Evolutionary conservation across 371 early-diverging fungal genomes (phyloP), one percentile per base, ranked within the genome.

Genomic region (Coemansia linderi): DNA sequence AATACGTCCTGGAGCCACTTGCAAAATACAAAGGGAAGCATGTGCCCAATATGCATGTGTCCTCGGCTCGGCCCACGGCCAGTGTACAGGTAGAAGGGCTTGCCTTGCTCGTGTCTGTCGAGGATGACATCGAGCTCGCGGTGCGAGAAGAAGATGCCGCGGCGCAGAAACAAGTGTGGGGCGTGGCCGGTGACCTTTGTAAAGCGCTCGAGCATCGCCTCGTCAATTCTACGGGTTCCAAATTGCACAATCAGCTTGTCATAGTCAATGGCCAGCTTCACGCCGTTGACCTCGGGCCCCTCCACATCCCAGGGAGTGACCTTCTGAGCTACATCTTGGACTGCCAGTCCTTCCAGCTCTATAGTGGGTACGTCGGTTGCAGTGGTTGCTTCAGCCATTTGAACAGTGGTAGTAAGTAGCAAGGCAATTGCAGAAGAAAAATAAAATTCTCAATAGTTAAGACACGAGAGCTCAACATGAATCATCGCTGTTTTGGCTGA

Each of bases 21-120:
- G 89, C 99, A 98, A 71, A 99, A 95, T 40, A 97, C 72, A 84
- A 99, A 99, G 33, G 99, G 99, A 60, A 99, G 85, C 90, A 98
- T 92, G 81, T 99, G 99, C 13, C 99, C 99, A 46, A 99, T 82
- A 79, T 99, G 99, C 99, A 99, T 99, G 81, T 91, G 90, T 43
- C 89, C 92, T 68, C 92, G 90, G 60, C 94, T 93, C 29, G 99
- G 99, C 15, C 99, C 99, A 74, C 99, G 93, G n/a, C 99, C 99
- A 22, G 99, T 99, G 85, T 99, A 99, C 61, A 99, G 84, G 82
- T 90, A 99, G 85, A 99, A 98, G 12, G 98, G 95, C 84, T 97
- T 94, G 83, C 93, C 93, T 73, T 94, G 89, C 83, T 96, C 96
- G 81, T 87, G 89, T 43, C 91, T 86, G 81, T 98, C 96, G 52